These are phyloP conservation scores for Purshia tridentata DNA, from an alignment of 306 rosid genomes.

Conservation along the genomic window DNA sequence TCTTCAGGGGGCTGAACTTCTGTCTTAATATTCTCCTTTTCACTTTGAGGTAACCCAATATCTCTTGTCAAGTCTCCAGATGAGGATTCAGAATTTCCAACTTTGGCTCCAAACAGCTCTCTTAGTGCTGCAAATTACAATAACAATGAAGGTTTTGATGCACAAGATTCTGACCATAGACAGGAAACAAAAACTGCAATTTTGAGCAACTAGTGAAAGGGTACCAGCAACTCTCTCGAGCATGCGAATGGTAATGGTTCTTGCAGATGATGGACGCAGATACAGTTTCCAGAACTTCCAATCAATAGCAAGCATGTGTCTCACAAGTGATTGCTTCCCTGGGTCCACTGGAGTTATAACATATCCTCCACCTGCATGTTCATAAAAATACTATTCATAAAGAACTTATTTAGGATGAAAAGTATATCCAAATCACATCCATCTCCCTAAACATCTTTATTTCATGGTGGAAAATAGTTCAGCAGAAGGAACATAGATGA, in stretches of 20 bases:
- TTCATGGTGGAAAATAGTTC: neutral
- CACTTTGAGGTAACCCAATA: conserved; percentile 34
- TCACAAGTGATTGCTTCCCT: conserved; percentile 71
- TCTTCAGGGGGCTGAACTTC: conserved; percentile 33
- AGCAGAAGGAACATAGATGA: neutral
- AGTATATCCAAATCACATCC: neutral
- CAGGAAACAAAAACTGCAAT: neutral
- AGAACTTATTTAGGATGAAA: conserved; percentile 2
- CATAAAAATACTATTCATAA: neutral
- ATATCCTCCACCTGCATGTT: conserved; percentile 78
- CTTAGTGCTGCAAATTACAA: conserved; percentile 56
- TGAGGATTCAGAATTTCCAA: conserved; percentile 43
- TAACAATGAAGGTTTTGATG: neutral
- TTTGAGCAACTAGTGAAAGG: conserved; percentile 18
- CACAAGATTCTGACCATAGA: neutral
- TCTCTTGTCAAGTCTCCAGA: conserved; percentile 45
- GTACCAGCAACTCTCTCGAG: conserved; percentile 80
- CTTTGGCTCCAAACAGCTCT: conserved; percentile 59
- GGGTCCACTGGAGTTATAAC: conserved; percentile 72
- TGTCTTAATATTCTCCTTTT: conserved; percentile 39
- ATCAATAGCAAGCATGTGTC: conserved; percentile 89
- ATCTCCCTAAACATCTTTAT: neutral
- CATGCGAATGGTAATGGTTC: conserved; percentile 71
- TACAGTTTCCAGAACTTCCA: conserved; percentile 86
- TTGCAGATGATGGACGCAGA: conserved; percentile 59